Evolutionary conservation across 148 eudicot genomes (phyloP).

Genomic region (Heliamphora exappendiculata): DNA sequence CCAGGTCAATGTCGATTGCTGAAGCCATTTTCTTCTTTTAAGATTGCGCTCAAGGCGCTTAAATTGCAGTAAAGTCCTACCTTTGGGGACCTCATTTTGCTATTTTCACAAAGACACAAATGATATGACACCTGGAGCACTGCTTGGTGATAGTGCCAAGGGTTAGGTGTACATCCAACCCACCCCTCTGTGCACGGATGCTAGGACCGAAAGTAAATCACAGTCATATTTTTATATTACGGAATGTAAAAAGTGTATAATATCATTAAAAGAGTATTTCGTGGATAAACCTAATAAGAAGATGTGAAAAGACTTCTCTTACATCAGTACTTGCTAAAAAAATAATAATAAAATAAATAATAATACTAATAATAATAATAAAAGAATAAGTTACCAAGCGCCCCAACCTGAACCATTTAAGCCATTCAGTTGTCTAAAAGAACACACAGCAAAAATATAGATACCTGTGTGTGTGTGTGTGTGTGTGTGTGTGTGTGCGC

Average conservation of each 20-base stretch:
- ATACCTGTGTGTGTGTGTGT: too few relatives aligned
- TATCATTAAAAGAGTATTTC: neutral
- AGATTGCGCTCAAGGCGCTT: neutral
- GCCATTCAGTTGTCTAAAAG: neutral
- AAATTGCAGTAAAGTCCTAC: too few relatives aligned
- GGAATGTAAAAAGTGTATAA: neutral
- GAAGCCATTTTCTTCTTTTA: neutral
- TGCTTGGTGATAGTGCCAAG: neutral
- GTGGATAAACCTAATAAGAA: neutral
- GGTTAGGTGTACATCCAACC: neutral
- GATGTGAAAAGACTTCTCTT: neutral
- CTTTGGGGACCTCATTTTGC: too few relatives aligned
- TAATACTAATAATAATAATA: too few relatives aligned
- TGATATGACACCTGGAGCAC: neutral
- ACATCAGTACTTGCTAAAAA: neutral
- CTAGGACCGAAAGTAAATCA: neutral
- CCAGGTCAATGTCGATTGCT: neutral
- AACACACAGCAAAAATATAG: neutral
- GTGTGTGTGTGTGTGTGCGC: neutral
- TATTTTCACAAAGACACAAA: too few relatives aligned
- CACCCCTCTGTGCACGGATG: neutral
- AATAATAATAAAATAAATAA: too few relatives aligned
- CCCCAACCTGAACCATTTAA: neutral
- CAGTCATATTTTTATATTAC: neutral
- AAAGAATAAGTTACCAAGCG: neutral